Evolutionary conservation across 139 green algal genomes (phyloP).

Genomic region (Coelastrella sp.): DNA sequence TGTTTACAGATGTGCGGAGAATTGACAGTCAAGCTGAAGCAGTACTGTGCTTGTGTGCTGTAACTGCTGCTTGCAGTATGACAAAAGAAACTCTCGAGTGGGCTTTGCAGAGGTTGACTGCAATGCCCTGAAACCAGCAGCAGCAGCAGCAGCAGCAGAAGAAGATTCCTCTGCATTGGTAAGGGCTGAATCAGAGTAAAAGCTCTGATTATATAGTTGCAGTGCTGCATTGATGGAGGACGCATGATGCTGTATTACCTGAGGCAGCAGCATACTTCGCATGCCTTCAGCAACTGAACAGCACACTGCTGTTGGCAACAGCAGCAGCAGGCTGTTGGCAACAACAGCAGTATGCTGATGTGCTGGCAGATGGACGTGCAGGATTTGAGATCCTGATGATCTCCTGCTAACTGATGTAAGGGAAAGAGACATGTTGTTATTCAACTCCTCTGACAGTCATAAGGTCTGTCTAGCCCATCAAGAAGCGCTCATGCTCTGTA

Average conservation of each 20-base stretch:
- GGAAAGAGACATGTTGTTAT: too few relatives aligned
- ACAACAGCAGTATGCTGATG: too few relatives aligned
- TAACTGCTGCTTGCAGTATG: constrained; percentile 61
- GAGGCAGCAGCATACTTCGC: not conserved
- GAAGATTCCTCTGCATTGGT: not conserved
- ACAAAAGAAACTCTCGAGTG: constrained; percentile 61
- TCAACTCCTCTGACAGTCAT: too few relatives aligned
- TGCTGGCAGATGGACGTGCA: not conserved
- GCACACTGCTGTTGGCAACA: not conserved
- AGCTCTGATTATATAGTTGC: too few relatives aligned
- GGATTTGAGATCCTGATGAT: not conserved
- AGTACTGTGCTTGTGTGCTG: not conserved
- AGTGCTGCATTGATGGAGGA: not conserved
- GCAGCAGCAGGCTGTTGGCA: too few relatives aligned
- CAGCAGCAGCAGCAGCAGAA: not conserved
- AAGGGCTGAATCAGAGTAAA: too few relatives aligned
- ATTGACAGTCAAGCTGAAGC: too few relatives aligned
- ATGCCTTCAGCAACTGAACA: not conserved
- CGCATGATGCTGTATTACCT: not conserved
- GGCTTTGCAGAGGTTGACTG: constrained; percentile 67
- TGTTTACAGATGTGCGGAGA: too few relatives aligned
- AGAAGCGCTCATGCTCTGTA: too few relatives aligned
- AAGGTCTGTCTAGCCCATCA: too few relatives aligned
- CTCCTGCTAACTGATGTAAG: not conserved
- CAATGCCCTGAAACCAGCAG: constrained; percentile 8